Percentiles rank a stretch among this genome's conserved stretches.
Evolutionary conservation across 2,329 filamentous ascomycete genomes (phyloP).

Genomic region (Epichloe sp.): DNA sequence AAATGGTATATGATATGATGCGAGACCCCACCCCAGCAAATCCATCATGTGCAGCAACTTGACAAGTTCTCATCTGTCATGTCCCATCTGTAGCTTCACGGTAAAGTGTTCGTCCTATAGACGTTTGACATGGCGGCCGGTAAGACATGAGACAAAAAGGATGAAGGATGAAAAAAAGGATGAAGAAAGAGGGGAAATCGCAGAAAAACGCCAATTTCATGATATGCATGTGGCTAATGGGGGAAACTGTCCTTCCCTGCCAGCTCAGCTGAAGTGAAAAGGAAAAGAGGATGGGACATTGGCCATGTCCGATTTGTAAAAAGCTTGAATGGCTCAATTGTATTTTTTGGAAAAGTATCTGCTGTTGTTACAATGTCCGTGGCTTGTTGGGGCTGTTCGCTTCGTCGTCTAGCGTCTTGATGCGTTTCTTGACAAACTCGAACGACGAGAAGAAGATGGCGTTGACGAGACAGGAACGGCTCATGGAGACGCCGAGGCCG

Average conservation of each 20-base stretch:
- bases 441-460: conserved; percentile 85
- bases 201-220: conserved; percentile 5
- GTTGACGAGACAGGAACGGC: conserved; percentile 69
- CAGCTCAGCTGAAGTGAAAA: not conserved
- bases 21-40: not conserved
- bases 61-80: too few species aligned
- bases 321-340: too few species aligned
- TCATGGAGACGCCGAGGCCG: conserved; percentile 72
- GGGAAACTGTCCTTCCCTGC: not conserved
- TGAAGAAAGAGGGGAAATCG: not conserved
- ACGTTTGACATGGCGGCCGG: too few species aligned
- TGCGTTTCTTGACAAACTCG: conserved; percentile 65
- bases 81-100: too few species aligned
- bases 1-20: not conserved
- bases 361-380: conserved; percentile 7
- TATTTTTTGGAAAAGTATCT: not conserved
- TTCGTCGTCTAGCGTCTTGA: conserved; percentile 35
- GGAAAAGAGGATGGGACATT: not conserved
- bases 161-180: not conserved
- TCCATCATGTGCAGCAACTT: not conserved
- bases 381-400: conserved; percentile 2
- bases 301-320: too few species aligned
- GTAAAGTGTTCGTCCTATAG: too few species aligned
- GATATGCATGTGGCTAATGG: conserved; percentile 2
- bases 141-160: not conserved